Conservation (phyloP, 192 early-diverging fungal genomes). For the Rhizophagus clarus region DNA sequence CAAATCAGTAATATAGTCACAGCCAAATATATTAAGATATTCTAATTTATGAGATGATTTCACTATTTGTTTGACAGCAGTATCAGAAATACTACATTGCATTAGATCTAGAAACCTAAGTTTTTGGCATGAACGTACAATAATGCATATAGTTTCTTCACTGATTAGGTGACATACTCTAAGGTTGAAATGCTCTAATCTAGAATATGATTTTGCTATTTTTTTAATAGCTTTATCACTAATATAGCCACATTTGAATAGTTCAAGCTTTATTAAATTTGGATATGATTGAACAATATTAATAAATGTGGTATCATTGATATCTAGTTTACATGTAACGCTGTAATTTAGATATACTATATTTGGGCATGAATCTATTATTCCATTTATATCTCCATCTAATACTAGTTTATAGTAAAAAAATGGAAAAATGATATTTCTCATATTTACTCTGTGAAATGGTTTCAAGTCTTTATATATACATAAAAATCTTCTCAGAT, state of each 20-base stretch:
- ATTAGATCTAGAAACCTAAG: too few relatives aligned
- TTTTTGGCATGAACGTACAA: too few relatives aligned
- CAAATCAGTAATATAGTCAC: too few relatives aligned
- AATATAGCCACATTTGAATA: not conserved
- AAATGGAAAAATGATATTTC: not conserved
- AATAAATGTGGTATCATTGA: not conserved
- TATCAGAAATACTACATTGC: too few relatives aligned
- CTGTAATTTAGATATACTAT: conserved; percentile 14
- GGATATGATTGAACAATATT: conserved; percentile 1
- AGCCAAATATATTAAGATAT: too few relatives aligned
- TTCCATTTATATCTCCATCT: conserved; percentile 1
- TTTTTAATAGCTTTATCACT: not conserved
- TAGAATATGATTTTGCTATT: conserved; percentile 7
- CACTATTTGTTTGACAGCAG: too few relatives aligned
- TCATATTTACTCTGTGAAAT: not conserved
- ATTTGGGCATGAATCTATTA: conserved; percentile 20
- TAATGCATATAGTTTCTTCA: too few relatives aligned
- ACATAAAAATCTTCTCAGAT: not conserved
- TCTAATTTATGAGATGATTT: too few relatives aligned
- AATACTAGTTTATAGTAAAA: not conserved
- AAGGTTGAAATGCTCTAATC: conserved; percentile 10
- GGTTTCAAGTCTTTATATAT: conserved; percentile 18
- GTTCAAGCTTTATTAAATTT: not conserved
- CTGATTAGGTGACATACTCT: not conserved
- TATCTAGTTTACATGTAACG: not conserved